Base-by-base conservation (phyloP, 257 asterid genomes). In the Primulina eburnea region DNA sequence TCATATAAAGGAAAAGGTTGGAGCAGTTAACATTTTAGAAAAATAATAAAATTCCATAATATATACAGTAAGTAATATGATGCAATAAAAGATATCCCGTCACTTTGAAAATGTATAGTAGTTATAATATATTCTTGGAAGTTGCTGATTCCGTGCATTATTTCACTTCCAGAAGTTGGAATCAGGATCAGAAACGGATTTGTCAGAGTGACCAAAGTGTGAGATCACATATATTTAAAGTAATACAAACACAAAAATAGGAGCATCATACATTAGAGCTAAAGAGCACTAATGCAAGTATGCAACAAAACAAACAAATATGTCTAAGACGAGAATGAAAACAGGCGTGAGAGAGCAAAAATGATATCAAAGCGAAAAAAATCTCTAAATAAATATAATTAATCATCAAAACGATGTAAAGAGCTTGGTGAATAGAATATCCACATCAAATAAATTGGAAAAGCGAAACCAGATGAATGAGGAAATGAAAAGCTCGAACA, bases 381-480 rank as follows among this genome's bases (percentile, higher is more conserved):
- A 28, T 28, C 29, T 68, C 43, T 35, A 9, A 17, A 32, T 28
- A 61, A 62, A 67, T n/a, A 38, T 52, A 67, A 62, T 30, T 57
- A 63, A 26, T 58, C 60, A 61, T 30, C 4, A 2, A 10, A 38
- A 38, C 0, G 50, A 38, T 38, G 26, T 0, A 12, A 9, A 18
- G 52, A 14, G 21, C n/a, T 8, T 69, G 55, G 59, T 37, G 2
- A 14, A 70, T 34, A 17, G 47, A 34, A 59, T n/a, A 69, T 69
- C 47, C 34, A 24, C 34, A 34, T 30, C 20, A 56, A 52, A 26
- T 14, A 55, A 61, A 28, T 67, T 61, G 56, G 61, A 28, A 43
- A 69, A 72, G 50, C 37, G 17, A 35, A 28, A 6, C 33, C 56
- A 47, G n/a, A 55, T n/a, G 69, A 65, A 38, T 18, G 53, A 50